Percentiles rank a stretch among this genome's conserved stretches.
Evolutionary conservation across 495 filamentous ascomycete genomes (phyloP).

Genomic region (Aspergillus olivimuriae): DNA sequence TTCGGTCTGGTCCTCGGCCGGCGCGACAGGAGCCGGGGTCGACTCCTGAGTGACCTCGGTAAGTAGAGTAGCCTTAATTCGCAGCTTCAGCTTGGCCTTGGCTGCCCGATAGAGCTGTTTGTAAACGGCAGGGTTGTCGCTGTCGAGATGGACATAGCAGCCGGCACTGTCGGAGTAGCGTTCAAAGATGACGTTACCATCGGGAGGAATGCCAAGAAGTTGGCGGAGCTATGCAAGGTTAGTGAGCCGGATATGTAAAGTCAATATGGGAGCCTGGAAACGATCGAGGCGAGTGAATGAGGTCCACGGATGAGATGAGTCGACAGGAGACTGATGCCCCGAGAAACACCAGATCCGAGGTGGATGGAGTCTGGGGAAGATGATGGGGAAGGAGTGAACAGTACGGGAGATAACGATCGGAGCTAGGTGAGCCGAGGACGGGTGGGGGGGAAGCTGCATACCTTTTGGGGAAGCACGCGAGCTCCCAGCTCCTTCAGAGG

Average conservation of each 20-base stretch:
- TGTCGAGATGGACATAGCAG: conserved; percentile 72
- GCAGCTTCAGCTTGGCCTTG: conserved; percentile 97
- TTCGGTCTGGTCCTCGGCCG: no score
- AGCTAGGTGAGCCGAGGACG: no score
- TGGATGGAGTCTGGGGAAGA: no score
- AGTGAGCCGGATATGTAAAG: conserved; percentile 2
- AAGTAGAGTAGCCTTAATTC: conserved; percentile 63
- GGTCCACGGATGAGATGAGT: no score
- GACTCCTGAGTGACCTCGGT: conserved; percentile 12
- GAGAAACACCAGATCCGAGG: not conserved
- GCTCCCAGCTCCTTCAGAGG: conserved; percentile 78
- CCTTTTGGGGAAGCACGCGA: conserved; percentile 74
- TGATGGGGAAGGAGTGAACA: not conserved
- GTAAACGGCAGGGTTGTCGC: conserved; percentile 73
- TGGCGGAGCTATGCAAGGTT: conserved; percentile 58
- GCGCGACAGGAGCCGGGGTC: no score
- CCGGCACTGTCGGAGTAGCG: conserved; percentile 93
- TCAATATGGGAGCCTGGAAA: not conserved
- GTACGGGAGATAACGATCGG: no score
- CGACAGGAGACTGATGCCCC: no score
- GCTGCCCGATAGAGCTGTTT: conserved; percentile 96
- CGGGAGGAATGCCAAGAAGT: conserved; percentile 62
- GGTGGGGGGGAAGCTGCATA: conserved; percentile 46
- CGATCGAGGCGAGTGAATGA: no score
- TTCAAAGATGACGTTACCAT: conserved; percentile 71